Evolutionary conservation across 495 filamentous ascomycete species (phyloP).

Genomic region (Neurospora sp.): DNA sequence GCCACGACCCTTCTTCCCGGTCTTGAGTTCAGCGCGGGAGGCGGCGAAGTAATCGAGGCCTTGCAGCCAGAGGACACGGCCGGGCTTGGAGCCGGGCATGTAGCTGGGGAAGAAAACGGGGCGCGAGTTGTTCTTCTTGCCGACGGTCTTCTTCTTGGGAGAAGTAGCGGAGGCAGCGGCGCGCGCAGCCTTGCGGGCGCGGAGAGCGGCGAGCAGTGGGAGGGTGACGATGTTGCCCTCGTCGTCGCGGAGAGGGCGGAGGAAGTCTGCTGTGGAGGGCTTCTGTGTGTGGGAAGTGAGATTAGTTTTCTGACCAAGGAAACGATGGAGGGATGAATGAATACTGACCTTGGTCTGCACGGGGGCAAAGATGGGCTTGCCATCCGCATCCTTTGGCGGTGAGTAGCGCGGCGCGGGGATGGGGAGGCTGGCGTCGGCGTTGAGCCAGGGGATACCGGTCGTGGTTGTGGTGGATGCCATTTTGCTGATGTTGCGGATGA

Average conservation of each 20-base stretch:
- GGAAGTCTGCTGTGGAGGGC: background rate
- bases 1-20: background rate
- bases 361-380: background rate
- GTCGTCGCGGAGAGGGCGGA: background rate
- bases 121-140: background rate
- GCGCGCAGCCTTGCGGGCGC: background rate
- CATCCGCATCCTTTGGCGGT: background rate
- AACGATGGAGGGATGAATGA: background rate
- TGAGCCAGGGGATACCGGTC: background rate
- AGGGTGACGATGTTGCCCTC: background rate
- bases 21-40: background rate
- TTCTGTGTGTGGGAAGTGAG: too few species aligned
- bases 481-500: background rate
- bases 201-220: background rate
- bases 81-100: background rate
- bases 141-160: background rate
- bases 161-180: background rate
- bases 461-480: background rate
- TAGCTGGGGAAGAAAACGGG: background rate
- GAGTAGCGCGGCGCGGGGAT: background rate
- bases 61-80: background rate
- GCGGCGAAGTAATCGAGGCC: background rate
- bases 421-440: background rate
- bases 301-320: background rate
- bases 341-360: background rate